These are phyloP conservation scores for Clarireedia hainanense DNA, from an alignment of 2,329 filamentous ascomycete genomes.

Conservation along the genomic window DNA sequence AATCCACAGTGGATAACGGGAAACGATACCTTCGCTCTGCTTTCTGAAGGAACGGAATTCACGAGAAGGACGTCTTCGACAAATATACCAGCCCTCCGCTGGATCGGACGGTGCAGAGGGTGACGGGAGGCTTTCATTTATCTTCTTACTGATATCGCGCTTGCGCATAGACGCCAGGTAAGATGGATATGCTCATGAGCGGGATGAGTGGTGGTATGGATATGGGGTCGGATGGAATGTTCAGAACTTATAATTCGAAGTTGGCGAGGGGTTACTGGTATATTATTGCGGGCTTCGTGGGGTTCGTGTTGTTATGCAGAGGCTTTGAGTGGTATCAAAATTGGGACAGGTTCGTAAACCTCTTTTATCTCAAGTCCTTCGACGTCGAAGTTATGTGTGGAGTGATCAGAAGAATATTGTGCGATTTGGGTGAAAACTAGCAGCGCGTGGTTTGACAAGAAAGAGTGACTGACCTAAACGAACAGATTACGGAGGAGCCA, in stretches of 20 bases:
- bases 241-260: constrained; percentile 39
- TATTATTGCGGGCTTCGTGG: constrained; percentile 40
- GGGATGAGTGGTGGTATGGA: constrained; percentile 17
- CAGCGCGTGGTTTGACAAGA: no score
- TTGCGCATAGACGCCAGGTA: neutral
- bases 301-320: constrained; percentile 15
- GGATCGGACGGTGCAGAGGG: neutral
- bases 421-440: no score
- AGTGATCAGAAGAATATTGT: neutral
- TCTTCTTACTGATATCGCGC: neutral
- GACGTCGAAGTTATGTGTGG: neutral
- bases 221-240: constrained; percentile 30
- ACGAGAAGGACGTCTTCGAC: no score
- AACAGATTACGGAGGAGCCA: constrained; percentile 39
- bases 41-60: no score
- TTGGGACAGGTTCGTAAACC: constrained; percentile 17
- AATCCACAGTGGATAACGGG: no score
- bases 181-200: constrained; percentile 12
- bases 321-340: constrained; percentile 17
- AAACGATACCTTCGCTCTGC: no score
- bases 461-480: neutral
- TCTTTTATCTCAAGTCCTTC: neutral
- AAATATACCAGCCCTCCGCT: neutral
- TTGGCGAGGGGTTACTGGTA: constrained; percentile 54
- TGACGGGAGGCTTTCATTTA: neutral